Evolutionary conservation across 2,329 filamentous ascomycete species (phyloP).

Genomic region (Cladosporium sp.): DNA sequence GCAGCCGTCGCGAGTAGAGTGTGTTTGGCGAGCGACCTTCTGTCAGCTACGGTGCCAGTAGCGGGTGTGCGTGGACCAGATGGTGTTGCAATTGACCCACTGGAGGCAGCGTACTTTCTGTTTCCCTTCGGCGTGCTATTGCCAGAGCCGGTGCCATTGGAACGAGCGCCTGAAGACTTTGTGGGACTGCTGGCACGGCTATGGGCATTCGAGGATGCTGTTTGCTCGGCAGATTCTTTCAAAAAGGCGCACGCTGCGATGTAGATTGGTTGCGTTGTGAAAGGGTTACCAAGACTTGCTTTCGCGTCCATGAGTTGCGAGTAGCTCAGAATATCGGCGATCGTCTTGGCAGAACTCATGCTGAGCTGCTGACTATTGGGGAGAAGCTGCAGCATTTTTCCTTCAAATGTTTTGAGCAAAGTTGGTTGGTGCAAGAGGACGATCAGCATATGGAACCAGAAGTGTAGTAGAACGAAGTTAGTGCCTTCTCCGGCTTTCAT

Average conservation of each 20-base stretch:
- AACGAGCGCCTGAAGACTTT: neutral
- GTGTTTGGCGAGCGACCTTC: slow-evolving; percentile 60
- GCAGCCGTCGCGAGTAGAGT: slow-evolving; percentile 76
- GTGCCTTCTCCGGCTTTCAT: slow-evolving; percentile 78
- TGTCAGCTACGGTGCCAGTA: slow-evolving; percentile 20
- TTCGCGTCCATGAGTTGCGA: slow-evolving; percentile 82
- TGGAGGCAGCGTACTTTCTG: slow-evolving; percentile 29
- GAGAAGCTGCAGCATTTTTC: slow-evolving; percentile 68
- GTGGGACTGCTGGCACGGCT: slow-evolving; percentile 53
- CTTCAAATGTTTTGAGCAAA: slow-evolving; percentile 73
- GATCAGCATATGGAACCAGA: slow-evolving; percentile 86
- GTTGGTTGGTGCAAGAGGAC: slow-evolving; percentile 84
- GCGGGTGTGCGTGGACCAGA: slow-evolving; percentile 19
- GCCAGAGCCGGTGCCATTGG: slow-evolving; percentile 46
- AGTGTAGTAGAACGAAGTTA: slow-evolving; percentile 82
- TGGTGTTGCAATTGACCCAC: slow-evolving; percentile 19
- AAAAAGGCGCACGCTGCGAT: slow-evolving; percentile 87
- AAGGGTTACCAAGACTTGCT: slow-evolving; percentile 83
- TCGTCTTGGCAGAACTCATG: slow-evolving; percentile 89
- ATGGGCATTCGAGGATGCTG: slow-evolving; percentile 61
- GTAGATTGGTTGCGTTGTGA: slow-evolving; percentile 85
- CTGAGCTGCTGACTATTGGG: slow-evolving; percentile 77
- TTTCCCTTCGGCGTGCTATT: slow-evolving; percentile 28
- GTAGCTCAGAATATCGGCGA: slow-evolving; percentile 84
- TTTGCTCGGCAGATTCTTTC: slow-evolving; percentile 74